Conservation (phyloP, 192 early-diverging fungal genomes). For the Oehlia diaphana region DNA sequence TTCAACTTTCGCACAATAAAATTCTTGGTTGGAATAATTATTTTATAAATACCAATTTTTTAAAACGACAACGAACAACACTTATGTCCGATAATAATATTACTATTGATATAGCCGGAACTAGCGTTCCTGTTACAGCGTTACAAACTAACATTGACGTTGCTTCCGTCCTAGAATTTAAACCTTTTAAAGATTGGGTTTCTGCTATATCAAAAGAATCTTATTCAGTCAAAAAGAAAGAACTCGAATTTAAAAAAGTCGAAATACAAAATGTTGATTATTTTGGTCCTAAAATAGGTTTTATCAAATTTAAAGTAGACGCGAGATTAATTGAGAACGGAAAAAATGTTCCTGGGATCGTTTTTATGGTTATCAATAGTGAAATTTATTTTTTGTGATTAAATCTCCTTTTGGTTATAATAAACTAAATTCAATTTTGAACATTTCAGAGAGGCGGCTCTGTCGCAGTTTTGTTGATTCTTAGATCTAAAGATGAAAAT, state of each 20-base stretch:
- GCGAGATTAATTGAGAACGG: constrained; percentile 51
- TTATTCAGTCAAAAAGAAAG: constrained; percentile 25
- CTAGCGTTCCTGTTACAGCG: constrained; percentile 29
- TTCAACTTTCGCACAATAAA: no score
- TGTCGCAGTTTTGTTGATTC: constrained; percentile 68
- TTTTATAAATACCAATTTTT: no score
- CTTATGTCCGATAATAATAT: no score
- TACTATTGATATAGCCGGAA: constrained; percentile 13
- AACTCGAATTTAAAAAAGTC: constrained; percentile 50
- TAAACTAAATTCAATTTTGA: neutral
- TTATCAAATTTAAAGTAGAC: constrained; percentile 69
- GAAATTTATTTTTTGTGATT: neutral
- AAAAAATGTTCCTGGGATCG: constrained; percentile 64
- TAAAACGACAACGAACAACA: no score
- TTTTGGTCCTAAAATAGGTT: constrained; percentile 70
- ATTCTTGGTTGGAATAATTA: no score
- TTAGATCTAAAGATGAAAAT: constrained; percentile 45
- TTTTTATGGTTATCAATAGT: constrained; percentile 65
- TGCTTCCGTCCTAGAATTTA: constrained; percentile 47
- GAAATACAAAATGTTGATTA: constrained; percentile 73
- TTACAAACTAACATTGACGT: constrained; percentile 22
- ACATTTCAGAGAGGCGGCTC: constrained; percentile 64
- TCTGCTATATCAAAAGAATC: constrained; percentile 43
- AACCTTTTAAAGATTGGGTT: constrained; percentile 62
- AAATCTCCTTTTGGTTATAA: neutral